These are phyloP conservation scores for Panaeolus papilionaceus DNA, from an alignment of 768 basidiomycete genomes.

Conservation along the genomic window DNA sequence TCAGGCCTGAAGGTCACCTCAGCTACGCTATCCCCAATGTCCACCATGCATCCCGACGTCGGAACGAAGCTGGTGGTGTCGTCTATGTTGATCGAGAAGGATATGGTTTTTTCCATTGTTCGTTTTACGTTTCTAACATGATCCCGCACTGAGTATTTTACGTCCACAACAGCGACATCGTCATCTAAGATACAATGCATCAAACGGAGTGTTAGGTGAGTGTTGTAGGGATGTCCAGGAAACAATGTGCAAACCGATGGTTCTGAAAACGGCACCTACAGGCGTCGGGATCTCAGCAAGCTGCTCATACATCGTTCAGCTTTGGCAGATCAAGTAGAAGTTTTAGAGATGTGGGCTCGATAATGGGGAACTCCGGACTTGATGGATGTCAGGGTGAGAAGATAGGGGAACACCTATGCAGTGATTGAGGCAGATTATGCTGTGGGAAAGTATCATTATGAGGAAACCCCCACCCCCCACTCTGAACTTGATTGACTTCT, in stretches of 20 bases:
- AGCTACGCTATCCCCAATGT: slow-evolving; percentile 46
- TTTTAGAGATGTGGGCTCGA: background rate
- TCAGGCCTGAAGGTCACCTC: slow-evolving; percentile 48
- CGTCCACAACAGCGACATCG: slow-evolving; percentile 42
- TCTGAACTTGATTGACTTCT: too few relatives aligned
- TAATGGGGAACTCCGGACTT: background rate
- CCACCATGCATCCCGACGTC: slow-evolving; percentile 31
- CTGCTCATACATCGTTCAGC: slow-evolving; percentile 29
- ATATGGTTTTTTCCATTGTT: slow-evolving; percentile 44
- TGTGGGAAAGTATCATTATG: too few relatives aligned
- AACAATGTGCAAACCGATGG: slow-evolving; percentile 1
- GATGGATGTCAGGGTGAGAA: too few relatives aligned
- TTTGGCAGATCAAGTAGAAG: background rate
- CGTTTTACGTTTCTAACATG: slow-evolving; percentile 56
- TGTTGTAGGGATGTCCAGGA: background rate
- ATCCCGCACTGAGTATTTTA: slow-evolving; percentile 55
- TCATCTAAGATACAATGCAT: too few relatives aligned
- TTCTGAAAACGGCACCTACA: slow-evolving; percentile 32
- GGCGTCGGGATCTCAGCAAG: slow-evolving; percentile 39
- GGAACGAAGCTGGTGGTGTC: background rate
- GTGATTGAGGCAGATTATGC: too few relatives aligned
- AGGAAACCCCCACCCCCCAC: too few relatives aligned
- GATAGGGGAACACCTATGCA: too few relatives aligned
- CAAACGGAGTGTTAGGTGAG: too few relatives aligned
- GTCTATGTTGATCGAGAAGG: slow-evolving; percentile 29